phyloP scores from a whole-genome alignment of 2,329 filamentous ascomycete species.

The Pseudocercospora pini-densiflorae region DNA sequence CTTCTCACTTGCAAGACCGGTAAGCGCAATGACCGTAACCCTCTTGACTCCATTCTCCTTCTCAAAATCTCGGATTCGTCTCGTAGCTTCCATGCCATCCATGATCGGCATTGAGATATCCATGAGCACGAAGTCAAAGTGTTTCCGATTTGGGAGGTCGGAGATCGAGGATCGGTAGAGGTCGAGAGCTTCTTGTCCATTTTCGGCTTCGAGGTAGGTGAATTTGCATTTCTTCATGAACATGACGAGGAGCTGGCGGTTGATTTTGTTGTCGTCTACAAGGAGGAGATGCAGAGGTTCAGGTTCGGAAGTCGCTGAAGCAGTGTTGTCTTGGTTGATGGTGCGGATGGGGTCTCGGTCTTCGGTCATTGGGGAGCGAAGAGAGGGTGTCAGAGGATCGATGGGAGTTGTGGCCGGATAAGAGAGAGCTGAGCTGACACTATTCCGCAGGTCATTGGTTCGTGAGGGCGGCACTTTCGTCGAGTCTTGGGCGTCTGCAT shows the following conservation, averaged over 20 bases:
- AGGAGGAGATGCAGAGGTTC: slow-evolving; percentile 31
- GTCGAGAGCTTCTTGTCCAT: slow-evolving; percentile 54
- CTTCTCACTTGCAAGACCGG: slow-evolving; percentile 35
- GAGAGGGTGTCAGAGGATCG: slow-evolving; percentile 26
- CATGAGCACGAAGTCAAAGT: slow-evolving; percentile 52
- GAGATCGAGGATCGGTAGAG: slow-evolving; percentile 12
- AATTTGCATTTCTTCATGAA: slow-evolving; percentile 41
- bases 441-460: slow-evolving; percentile 11
- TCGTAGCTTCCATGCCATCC: slow-evolving; percentile 40
- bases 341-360: background rate
- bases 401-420: slow-evolving; percentile 13
- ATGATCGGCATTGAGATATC: slow-evolving; percentile 46
- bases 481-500: background rate
- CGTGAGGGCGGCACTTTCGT: background rate
- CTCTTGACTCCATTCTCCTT: slow-evolving; percentile 21
- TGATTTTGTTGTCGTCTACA: slow-evolving; percentile 42
- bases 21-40: slow-evolving; percentile 34
- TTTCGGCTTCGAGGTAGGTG: slow-evolving; percentile 47
- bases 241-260: slow-evolving; percentile 35
- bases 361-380: slow-evolving; percentile 14
- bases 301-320: background rate
- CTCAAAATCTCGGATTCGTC: slow-evolving; percentile 37
- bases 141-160: background rate
- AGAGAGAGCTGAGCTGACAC: slow-evolving; percentile 18
- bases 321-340: background rate